Base-by-base conservation (phyloP, 176 grass and related monocot genomes). In the Phoenix roebelenii region DNA sequence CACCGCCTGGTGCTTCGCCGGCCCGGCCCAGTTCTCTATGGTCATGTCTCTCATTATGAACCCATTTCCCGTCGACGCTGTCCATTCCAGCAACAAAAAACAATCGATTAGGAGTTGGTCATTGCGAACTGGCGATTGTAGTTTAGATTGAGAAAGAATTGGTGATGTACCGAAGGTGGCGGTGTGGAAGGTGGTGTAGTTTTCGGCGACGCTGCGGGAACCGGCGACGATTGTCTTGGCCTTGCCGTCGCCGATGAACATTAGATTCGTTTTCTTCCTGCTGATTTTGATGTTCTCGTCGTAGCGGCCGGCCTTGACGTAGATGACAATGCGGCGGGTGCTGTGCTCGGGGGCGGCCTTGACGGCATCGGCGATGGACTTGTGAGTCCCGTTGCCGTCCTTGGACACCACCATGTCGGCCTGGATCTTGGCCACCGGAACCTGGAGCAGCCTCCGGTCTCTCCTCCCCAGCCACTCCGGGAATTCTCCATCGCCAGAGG, bases 171-270 rank as follows among this genome's bases (percentile, higher is more conserved):
- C 77, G 12, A 80, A 80, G 53, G 77, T 80, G 29, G 77, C 77
- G 15, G 77, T 74, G 63, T 62, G 70, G 66, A 62, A 80, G 63
- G 77, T 80, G 22, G 77, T 80, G 63, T 68, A 80, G 49, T 74
- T 74, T 2, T 59, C 77, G 25, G 16, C 29, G 55, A 80, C 77
- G 29, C 77, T 80, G 23, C 77, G 77, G 49, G 57, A 58, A 28
- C 70, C 77, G 16, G 50, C 28, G 22, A 80, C 51, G 63, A 80
- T 66, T 1, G 77, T 80, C 22, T 68, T 53, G 22, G 7, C 53
- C 15, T 67, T 72, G 39, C 77, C 77, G 29, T 80, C 77, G 58
- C 77, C 77, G 20, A 80, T 26, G 63, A 80, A 80, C 77, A 80
- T 68, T 54, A 80, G 32, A 44, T 80, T 80, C 15, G 77, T 80